phyloP scores from a whole-genome alignment of 352 stramenopile species.

The Globisporangium acanthophoron region DNA sequence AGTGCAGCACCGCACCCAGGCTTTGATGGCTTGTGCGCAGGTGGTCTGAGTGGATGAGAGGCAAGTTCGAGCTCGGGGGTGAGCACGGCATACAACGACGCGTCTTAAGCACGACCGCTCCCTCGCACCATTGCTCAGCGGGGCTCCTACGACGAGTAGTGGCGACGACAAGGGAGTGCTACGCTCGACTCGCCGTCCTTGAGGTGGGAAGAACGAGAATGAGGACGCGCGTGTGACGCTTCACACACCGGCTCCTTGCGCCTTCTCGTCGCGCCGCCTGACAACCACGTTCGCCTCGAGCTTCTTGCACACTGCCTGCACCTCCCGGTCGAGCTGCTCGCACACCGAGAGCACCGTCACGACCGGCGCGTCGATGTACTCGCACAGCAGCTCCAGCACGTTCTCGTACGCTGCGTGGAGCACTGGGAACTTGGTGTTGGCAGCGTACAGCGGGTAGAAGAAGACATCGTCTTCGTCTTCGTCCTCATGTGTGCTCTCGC shows the following conservation, averaged over 20 bases:
- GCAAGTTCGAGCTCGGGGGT: too few relatives aligned
- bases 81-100: too few relatives aligned
- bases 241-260: not conserved
- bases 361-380: conserved; percentile 60
- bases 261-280: not conserved
- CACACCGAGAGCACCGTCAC: conserved; percentile 27
- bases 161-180: too few relatives aligned
- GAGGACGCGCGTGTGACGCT: not conserved
- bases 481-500: not conserved
- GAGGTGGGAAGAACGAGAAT: too few relatives aligned
- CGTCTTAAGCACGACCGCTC: not conserved
- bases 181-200: too few relatives aligned
- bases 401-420: conserved; percentile 59
- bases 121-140: not conserved
- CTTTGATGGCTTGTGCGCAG: conserved; percentile 91
- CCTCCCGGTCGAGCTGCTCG: conserved; percentile 24
- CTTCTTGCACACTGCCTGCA: conserved; percentile 18
- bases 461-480: conserved; percentile 19
- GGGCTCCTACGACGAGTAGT: too few relatives aligned
- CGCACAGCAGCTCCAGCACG: conserved; percentile 51
- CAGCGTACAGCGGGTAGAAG: conserved; percentile 51
- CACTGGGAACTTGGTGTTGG: conserved; percentile 7
- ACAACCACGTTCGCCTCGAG: conserved; percentile 1
- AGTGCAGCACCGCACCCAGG: conserved; percentile 50
- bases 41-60: conserved; percentile 56